A percentile compares a stretch with the other conserved stretches of the same genome.
phyloP scores from a whole-genome alignment of 108 stramenopile genomes.

The Fragilaria crotonensis region DNA sequence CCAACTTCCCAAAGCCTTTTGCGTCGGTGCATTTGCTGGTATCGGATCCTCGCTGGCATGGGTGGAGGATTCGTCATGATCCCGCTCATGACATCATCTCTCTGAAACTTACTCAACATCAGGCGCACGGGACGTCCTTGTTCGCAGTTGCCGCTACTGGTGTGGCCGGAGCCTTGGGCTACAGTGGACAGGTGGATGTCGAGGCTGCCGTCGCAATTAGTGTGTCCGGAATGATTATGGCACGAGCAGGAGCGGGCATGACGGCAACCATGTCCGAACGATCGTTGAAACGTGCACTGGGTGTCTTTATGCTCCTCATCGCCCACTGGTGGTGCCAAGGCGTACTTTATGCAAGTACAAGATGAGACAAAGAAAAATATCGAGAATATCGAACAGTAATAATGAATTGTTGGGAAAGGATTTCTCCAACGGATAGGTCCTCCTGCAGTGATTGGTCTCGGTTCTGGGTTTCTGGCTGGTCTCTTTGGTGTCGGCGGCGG shows the following conservation, averaged over 20 bases:
- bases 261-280: slow-evolving; percentile 39
- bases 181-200: slow-evolving; percentile 62
- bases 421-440: slow-evolving; percentile 30
- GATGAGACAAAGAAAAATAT: slow-evolving; percentile 2
- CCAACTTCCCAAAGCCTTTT: slow-evolving; percentile 44
- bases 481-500: slow-evolving; percentile 93
- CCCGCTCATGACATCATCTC: slow-evolving; percentile 39
- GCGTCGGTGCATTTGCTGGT: slow-evolving; percentile 73
- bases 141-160: slow-evolving; percentile 89
- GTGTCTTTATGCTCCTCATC: slow-evolving; percentile 79
- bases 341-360: too few relatives aligned
- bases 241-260: slow-evolving; percentile 56
- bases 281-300: slow-evolving; percentile 51
- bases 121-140: slow-evolving; percentile 86
- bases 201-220: slow-evolving; percentile 69
- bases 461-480: slow-evolving; percentile 70
- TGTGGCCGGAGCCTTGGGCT: slow-evolving; percentile 73
- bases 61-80: slow-evolving; percentile 93
- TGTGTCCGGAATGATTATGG: slow-evolving; percentile 66
- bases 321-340: slow-evolving; percentile 69
- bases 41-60: slow-evolving; percentile 82
- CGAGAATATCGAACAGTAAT: background rate
- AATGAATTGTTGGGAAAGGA: background rate
- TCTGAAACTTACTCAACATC: slow-evolving; percentile 77
- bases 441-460: slow-evolving; percentile 43